Conservation (phyloP, 1,139 yeast species). For the Yarrowia galli region DNA sequence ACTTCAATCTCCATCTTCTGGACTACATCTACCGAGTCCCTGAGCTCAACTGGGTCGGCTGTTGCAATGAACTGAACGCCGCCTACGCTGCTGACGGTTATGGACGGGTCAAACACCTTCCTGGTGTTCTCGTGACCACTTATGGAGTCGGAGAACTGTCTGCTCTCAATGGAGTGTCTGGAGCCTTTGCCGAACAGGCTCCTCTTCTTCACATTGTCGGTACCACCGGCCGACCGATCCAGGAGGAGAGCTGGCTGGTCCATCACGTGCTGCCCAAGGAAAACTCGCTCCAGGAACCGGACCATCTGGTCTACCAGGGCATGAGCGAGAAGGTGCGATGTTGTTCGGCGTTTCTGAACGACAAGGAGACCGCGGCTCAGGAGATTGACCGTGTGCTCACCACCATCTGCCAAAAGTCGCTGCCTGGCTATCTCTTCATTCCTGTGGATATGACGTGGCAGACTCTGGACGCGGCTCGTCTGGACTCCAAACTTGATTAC, state of each 20-base stretch:
- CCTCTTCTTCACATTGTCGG: slow-evolving; percentile 89
- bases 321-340: slow-evolving; percentile 68
- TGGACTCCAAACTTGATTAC: slow-evolving; percentile 48
- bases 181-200: slow-evolving; percentile 79
- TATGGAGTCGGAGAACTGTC: slow-evolving; percentile 89
- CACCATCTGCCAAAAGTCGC: slow-evolving; percentile 62
- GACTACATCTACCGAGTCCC: slow-evolving; percentile 70
- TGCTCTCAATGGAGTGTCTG: slow-evolving; percentile 84
- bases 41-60: slow-evolving; percentile 65
- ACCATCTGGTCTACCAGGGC: slow-evolving; percentile 69
- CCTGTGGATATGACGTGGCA: slow-evolving; percentile 72
- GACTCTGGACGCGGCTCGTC: slow-evolving; percentile 55
- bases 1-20: slow-evolving; percentile 71
- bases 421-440: slow-evolving; percentile 81
- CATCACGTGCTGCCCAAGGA: slow-evolving; percentile 77
- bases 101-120: slow-evolving; percentile 59
- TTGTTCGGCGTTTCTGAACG: slow-evolving; percentile 62
- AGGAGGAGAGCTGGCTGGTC: slow-evolving; percentile 52
- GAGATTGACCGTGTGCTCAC: slow-evolving; percentile 70
- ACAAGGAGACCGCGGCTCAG: slow-evolving; percentile 59
- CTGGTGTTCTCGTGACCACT: slow-evolving; percentile 59
- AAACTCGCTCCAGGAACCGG: slow-evolving; percentile 53
- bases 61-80: slow-evolving; percentile 68
- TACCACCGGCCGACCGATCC: slow-evolving; percentile 61
- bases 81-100: slow-evolving; percentile 86